Base-by-base conservation (phyloP, 1,139 yeast species). In the Lodderomyces jiufengensis region DNA sequence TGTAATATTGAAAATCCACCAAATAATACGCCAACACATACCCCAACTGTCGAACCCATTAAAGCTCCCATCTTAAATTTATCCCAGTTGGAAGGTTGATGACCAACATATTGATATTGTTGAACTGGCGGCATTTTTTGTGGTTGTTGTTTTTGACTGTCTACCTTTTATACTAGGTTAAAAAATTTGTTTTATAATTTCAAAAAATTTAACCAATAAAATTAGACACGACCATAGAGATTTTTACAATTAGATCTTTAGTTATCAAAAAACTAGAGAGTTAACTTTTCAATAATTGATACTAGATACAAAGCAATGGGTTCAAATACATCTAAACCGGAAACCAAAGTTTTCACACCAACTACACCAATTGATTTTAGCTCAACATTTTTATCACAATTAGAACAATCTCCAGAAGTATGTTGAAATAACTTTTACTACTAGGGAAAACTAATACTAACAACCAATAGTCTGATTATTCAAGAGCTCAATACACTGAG, bases 21-120 rank as follows among this genome's bases (percentile, higher is more conserved):
- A 57, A 92, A 92, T 49, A 92, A 69, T 36, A 92, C 85, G 42
- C 98, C 98, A 31, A 92, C 90, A 56, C 95, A 94, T 13, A 90
- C 95, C 42, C 98, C 98, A 23, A 88, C 97, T 18, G 95, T 82
- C 33, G 92, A 70, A 39, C 98, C 98, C 97, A 92, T 94, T 66
- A 90, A 69, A 45, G 90, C 83, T 39, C 98, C 98, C 97, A 92
- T 94, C 66, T 92, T 92, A 76, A 92, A 85, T 67, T 90, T 92
- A 44, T 92, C 96, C 66, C 88, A 88, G 63, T 84, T 80, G 33
- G 96, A 83, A 41, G 94, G 95, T 57, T 83, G 87, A 49, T 84
- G 92, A 44, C 74, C 81, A 34, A 70, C 78, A 54, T 76, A 79
- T 55, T 79, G 84, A 46, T 76, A 74, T 62, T 81, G 87, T 61